phyloP scores from a whole-genome alignment of 352 stramenopile genomes.

The Hyaloperonospora arabidopsidis region DNA sequence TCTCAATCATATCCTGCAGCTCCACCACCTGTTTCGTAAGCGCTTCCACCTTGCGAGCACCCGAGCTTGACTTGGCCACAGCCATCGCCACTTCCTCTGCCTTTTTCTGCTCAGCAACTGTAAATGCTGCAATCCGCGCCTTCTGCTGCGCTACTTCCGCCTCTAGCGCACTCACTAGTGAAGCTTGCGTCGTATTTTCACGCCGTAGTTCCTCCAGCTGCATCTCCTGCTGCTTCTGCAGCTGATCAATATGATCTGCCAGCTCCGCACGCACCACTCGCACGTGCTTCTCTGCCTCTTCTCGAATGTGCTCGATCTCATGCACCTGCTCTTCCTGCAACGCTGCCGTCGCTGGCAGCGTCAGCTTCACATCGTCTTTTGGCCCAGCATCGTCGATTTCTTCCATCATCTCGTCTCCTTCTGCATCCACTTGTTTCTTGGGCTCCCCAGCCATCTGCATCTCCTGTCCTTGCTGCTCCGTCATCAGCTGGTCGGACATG shows the following conservation, averaged over 20 bases:
- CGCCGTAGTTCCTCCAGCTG: constrained; percentile 46
- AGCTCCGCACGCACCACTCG: constrained; percentile 46
- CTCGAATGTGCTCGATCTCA: constrained; percentile 43
- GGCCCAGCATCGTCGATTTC: constrained; percentile 35
- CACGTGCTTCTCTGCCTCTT: constrained; percentile 59
- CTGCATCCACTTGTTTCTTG: constrained; percentile 9
- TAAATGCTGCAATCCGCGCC: constrained; percentile 55
- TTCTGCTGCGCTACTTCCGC: constrained; percentile 65
- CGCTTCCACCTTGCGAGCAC: constrained; percentile 58
- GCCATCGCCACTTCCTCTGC: constrained; percentile 66
- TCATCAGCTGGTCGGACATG: constrained; percentile 22
- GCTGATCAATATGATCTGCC: constrained; percentile 53
- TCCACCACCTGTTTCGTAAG: constrained; percentile 61
- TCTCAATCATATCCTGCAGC: constrained; percentile 78
- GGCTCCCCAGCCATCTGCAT: not conserved
- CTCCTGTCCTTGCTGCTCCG: constrained; percentile 13
- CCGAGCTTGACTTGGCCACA: constrained; percentile 60
- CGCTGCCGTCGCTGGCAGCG: not conserved
- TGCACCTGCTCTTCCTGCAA: constrained; percentile 36
- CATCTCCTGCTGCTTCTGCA: constrained; percentile 47
- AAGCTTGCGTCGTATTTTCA: constrained; percentile 50
- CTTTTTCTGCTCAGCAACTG: constrained; percentile 62
- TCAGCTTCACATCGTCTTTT: not conserved
- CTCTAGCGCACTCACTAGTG: constrained; percentile 58
- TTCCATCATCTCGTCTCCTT: constrained; percentile 21